Evolutionary conservation across 352 stramenopile species (phyloP), one percentile per base, ranked within the genome.

Genomic region (Thraustochytrium sp.): DNA sequence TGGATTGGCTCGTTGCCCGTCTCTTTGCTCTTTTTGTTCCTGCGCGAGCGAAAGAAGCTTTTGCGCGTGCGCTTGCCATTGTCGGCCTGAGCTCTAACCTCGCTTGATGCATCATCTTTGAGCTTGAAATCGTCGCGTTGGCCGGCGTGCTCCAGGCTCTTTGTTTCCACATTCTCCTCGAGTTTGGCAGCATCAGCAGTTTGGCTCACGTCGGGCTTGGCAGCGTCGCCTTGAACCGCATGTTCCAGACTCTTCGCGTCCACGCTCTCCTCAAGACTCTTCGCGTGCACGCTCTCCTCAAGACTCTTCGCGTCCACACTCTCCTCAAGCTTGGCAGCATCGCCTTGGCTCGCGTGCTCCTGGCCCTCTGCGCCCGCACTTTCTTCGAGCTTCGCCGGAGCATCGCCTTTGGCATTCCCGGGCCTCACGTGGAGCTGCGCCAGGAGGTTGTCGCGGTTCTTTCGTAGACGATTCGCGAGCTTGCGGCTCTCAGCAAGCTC

Each of bases 381-480:
- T n/a, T n/a, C n/a, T n/a, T n/a, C n/a, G n/a, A n/a, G n/a, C n/a
- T n/a, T n/a, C n/a, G n/a, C n/a, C n/a, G n/a, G n/a, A n/a, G n/a
- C n/a, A n/a, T n/a, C n/a, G n/a, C 5, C 36, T 34, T 21, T 13
- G 54, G 54, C 26, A 63, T 5, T 63, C 54, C 18, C 36, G 26
- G 54, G 5, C 5, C 5, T 5, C 5, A 18, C 36, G 5, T 63
- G 5, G 54, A 38, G 54, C 54, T 63, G 5, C 26, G 5, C 18
- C 5, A 21, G 5, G 54, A 16, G 5, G 54, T 63, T 34, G 36
- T 16, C 26, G 13, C 13, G 5, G 26, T 34, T 63, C 36, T 63
- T 63, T n/a, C n/a, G 68, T 23, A 80, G 26, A 29, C 68, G 68
- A 63, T 80, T 80, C 21, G 63, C 68, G 34, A 80, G 46, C 42